A percentile compares a stretch with the other conserved stretches of the same genome.
Evolutionary conservation across 2,329 filamentous ascomycete species (phyloP).

Genomic region (Penicillium sp.): DNA sequence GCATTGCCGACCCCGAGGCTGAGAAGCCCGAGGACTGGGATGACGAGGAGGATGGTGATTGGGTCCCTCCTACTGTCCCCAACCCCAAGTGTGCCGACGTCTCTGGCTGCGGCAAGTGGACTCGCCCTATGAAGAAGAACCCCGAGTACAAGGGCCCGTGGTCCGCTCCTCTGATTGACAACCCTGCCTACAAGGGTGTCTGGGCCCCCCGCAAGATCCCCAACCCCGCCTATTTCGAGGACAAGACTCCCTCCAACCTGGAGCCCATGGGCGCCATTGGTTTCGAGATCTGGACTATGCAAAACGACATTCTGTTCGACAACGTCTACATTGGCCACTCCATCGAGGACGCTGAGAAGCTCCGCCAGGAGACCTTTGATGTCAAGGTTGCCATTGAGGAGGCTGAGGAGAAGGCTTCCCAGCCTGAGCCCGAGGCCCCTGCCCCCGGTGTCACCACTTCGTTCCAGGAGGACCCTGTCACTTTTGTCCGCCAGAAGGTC

Average conservation of each 20-base stretch:
- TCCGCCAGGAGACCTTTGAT: conserved; percentile 86
- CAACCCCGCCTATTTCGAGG: conserved; percentile 95
- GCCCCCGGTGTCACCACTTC: conserved; percentile 71
- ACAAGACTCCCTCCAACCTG: conserved; percentile 94
- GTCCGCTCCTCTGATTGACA: conserved; percentile 88
- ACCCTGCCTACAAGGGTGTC: conserved; percentile 94
- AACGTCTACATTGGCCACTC: conserved; percentile 99
- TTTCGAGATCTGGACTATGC: conserved; percentile 99
- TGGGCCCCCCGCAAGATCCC: conserved; percentile 95
- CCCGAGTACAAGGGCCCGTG: conserved; percentile 99
- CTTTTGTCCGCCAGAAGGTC: conserved; percentile 87
- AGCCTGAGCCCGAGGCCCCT: conserved; percentile 69
- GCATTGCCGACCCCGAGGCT: conserved; percentile 87
- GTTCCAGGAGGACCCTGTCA: conserved; percentile 88
- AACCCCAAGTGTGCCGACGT: conserved; percentile 95
- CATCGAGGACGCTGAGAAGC: conserved; percentile 82
- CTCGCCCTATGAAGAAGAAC: conserved; percentile 89
- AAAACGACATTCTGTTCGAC: conserved; percentile 97
- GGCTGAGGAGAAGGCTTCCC: conserved; percentile 73
- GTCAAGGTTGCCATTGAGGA: conserved; percentile 83
- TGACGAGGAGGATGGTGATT: conserved; percentile 99
- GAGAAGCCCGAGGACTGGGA: conserved; percentile 99
- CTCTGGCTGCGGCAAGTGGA: conserved; percentile 93
- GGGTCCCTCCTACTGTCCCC: conserved; percentile 82
- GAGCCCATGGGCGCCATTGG: conserved; percentile 93